Evolutionary conservation across 2,329 filamentous ascomycete species (phyloP), one percentile per base, ranked within the genome.

Genomic region (Cryphonectria nitschkei): DNA sequence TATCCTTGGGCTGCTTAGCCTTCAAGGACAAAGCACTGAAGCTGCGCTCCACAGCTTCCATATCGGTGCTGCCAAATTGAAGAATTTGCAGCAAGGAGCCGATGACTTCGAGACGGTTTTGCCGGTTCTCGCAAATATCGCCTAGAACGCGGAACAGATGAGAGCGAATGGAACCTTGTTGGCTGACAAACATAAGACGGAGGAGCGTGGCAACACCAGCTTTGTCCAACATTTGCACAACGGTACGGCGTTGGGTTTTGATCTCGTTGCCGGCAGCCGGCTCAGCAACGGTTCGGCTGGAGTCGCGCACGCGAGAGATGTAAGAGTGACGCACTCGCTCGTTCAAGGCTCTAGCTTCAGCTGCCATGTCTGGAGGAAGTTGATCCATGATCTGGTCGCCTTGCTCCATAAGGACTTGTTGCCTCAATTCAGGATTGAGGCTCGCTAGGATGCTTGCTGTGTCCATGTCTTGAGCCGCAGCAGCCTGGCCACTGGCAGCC

Each of bases 201-300:
- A 99, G 86, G 46, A 99, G 84, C n/a, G 96, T 98, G 37, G 97
- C 96, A 74, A 99, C 91, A 37, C 97, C 96, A 63, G 95, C 88
- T 82, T 97, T 98, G 81, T 99, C 96, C 41, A 99, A 88, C 92
- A 99, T 97, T 79, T 99, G 96, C 34, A 97, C 93, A 70, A 97
- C 92, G 32, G 93, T 91, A 73, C 93, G 92, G 70, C 93, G 90
- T 76, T 92, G 91, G 52, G 86, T 82, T 82, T 94, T 95, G 79
- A 86, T 72, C 74, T 89, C 81, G 74, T 70, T 74, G 14, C 76
- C 77, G 37, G 73, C 70, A 54, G 75, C 74, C 37, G 77, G 75
- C 67, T 77, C 78, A 22, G 77, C 61, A 60, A 76, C 74, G 46
- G 29, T 56, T 46, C 67, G 69, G 58, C 16, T 76, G 76, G 50